Evolutionary conservation across 495 filamentous ascomycete genomes (phyloP), one percentile per base, ranked within the genome.

Genomic region (Daldinia decipiens): DNA sequence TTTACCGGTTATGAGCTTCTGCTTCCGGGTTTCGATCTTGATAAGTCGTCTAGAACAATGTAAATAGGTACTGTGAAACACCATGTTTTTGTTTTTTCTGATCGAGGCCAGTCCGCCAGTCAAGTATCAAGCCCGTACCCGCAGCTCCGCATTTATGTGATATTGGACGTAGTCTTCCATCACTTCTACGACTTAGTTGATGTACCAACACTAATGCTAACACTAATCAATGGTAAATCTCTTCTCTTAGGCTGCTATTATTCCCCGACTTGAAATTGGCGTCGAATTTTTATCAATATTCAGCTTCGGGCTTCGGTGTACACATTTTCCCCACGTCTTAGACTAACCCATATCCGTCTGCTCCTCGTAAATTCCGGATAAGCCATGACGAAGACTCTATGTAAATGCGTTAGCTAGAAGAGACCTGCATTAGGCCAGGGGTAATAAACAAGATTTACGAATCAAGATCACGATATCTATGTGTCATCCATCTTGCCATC

Each of bases 401-500:
- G n/a, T n/a, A 57, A 29, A 29, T 55, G 40, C 39, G 60, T 68
- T 52, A 27, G 45, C 60, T 55, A 31, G 55, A 71, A 68, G 32
- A 60, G 64, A 40, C 69, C 52, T 72, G 55, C 54, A 60, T 47
- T 55, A 45, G 24, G 17, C 19, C 64, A 72, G 69, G 69, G 69
- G 69, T 61, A 63, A 65, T 21, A 43, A 43, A 67, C 34, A 21
- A 58, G 54, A 60, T 61, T 52, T 31, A 45, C 53, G 13, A 31
- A 17, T 55, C 59, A 52, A 47, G 32, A 57, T 17, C 45, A 59
- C 66, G 17, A 29, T 32, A 21, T 58, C 54, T 5, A 34, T 27
- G 21, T 17, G 51, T 34, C 40, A 47, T 47, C 40, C 40, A 47
- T 47, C 19, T 47, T 21, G 34, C 34, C 12, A 36, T 36, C 12